Percentiles rank a stretch among this genome's conserved stretches.
phyloP scores from a whole-genome alignment of 202 grass and related monocot genomes.

The Dendrocalamus latiflorus region DNA sequence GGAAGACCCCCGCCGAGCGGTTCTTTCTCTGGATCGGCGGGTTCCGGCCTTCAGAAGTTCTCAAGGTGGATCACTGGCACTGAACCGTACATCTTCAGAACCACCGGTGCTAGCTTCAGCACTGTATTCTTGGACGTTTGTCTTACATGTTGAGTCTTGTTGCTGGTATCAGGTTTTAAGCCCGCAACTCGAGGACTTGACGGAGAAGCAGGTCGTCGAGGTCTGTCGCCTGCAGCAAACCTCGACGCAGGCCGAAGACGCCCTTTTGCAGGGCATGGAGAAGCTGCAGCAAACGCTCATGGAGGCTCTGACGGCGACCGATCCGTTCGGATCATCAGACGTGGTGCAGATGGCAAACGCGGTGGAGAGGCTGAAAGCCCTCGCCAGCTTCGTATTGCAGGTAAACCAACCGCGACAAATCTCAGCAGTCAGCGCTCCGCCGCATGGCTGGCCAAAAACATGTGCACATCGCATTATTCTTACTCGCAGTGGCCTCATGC shows the following conservation, averaged over 20 bases:
- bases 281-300: slow-evolving; percentile 69
- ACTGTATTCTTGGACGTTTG: not conserved
- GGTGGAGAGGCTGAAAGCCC: slow-evolving; percentile 54
- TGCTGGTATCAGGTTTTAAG: slow-evolving; percentile 41
- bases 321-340: slow-evolving; percentile 40
- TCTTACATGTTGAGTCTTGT: not conserved
- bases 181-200: slow-evolving; percentile 56
- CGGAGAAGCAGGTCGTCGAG: slow-evolving; percentile 29
- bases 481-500: not conserved
- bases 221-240: slow-evolving; percentile 39
- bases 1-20: slow-evolving; percentile 73
- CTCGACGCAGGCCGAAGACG: slow-evolving; percentile 65
- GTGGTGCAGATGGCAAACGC: slow-evolving; percentile 61
- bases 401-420: not conserved
- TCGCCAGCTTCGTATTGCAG: slow-evolving; percentile 64
- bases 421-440: not conserved
- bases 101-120: not conserved
- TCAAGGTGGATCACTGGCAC: slow-evolving; percentile 48
- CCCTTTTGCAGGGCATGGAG: too few relatives aligned
- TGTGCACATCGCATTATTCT: not conserved
- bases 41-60: slow-evolving; percentile 90
- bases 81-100: not conserved
- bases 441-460: not conserved
- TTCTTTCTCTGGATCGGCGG: slow-evolving; percentile 99
- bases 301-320: slow-evolving; percentile 41